Evolutionary conservation across 345 rosid species (phyloP), one percentile per base, ranked within the genome.

Genomic region (Aurinia saxatilis): DNA sequence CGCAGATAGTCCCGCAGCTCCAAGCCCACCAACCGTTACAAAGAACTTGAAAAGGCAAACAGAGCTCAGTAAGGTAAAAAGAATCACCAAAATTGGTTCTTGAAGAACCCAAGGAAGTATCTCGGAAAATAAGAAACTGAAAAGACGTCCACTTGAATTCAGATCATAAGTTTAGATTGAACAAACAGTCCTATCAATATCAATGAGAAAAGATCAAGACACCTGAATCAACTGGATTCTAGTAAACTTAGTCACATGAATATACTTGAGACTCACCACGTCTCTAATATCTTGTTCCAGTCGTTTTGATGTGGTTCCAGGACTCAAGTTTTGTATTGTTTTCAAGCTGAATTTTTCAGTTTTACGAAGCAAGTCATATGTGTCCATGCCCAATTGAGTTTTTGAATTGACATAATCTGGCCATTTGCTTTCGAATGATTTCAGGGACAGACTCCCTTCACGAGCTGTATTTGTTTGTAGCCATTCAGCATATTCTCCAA

Each of bases 1-100:
- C 29, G 98, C 98, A 54, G 95, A 83, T 54, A 92, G 75, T 19
- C 95, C 95, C 17, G 98, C 98, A 27, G 82, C 91, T 71, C 97
- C 99, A 19, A 89, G 79, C 60, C 97, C 96, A 62, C 97, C 88
- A 77, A 85, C 82, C 36, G 96, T 81, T 66, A 81, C 95, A 73
- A 87, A 60, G 75, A 82, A 87, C 96, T 90, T 71, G 17, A 65
- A 42, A 73, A 30, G 8, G 38, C 44, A 64, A 35, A 41, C 49
- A 60, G 54, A 65, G 35, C 60, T 35, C 27, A 45, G 17, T 21
- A 34, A 27, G 54, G 50, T 21, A 50, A 46, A 30, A 40, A 37
- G 16, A 18, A 14, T 29, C 35, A 6, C 17, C 18, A 8, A 14
- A 10, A 45, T 10, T 68, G 16, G 17, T 49, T 42, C 9, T 29